Percentiles rank a stretch among this genome's conserved stretches.
These are phyloP conservation scores for Boletus rubroflammeus DNA, from an alignment of 768 basidiomycete species.

Conservation along the genomic window DNA sequence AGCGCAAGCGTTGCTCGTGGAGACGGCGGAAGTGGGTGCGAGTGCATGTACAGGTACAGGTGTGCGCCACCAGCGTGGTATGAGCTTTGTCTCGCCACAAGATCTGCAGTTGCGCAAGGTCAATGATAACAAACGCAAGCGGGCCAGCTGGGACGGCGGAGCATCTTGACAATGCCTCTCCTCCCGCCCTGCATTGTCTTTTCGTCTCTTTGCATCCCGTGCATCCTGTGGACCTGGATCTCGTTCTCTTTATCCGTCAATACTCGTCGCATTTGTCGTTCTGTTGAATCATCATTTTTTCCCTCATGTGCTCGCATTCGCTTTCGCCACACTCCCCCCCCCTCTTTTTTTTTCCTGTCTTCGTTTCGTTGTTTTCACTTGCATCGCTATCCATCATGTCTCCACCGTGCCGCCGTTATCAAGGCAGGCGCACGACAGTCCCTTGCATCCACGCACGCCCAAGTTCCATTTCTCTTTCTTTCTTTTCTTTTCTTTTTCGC, in stretches of 20 bases:
- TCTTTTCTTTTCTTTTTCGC: neutral
- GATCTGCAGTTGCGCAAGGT: conserved; percentile 47
- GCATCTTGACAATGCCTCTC: conserved; percentile 21
- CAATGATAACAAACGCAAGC: conserved; percentile 53
- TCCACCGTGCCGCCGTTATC: conserved; percentile 5
- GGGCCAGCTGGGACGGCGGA: conserved; percentile 55
- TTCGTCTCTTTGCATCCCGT: conserved; percentile 1
- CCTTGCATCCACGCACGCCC: conserved; percentile 14
- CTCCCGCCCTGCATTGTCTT: neutral
- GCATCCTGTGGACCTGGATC: conserved; percentile 7
- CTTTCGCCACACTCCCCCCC: conserved; percentile 6
- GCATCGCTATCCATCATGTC: conserved; percentile 26
- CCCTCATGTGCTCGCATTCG: conserved; percentile 1
- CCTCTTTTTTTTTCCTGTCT: neutral
- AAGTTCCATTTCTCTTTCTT: neutral
- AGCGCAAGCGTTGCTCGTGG: conserved; percentile 29
- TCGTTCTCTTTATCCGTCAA: conserved; percentile 11
- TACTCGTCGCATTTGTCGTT: conserved; percentile 10
- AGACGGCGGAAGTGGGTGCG: conserved; percentile 9
- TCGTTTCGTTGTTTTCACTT: conserved; percentile 9
- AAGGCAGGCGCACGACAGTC: conserved; percentile 4
- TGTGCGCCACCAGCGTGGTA: conserved; percentile 42
- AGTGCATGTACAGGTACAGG: neutral
- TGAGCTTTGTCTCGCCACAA: conserved; percentile 51
- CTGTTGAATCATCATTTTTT: conserved; percentile 1